A percentile compares a stretch with the other conserved stretches of the same genome.
Conservation (phyloP, 1,284 basidiomycete species). For the Moesziomyces parantarcticus region DNA sequence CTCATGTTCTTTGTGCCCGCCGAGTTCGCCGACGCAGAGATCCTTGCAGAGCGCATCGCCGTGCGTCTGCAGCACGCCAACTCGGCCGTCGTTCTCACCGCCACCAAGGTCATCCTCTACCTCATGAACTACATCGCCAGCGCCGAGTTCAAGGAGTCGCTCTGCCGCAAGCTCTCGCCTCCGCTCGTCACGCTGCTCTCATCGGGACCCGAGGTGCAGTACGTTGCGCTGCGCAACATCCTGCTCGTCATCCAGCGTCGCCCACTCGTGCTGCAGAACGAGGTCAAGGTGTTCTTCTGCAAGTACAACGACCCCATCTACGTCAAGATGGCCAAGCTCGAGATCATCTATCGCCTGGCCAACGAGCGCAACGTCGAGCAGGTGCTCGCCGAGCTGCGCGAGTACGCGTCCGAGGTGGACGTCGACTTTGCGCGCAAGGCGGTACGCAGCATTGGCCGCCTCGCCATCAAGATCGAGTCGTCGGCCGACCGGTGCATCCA, state of each 20-base stretch:
- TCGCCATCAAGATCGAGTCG: slow-evolving; percentile 94
- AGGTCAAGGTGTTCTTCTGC: slow-evolving; percentile 99
- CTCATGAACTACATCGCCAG: slow-evolving; percentile 99
- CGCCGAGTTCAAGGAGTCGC: slow-evolving; percentile 82
- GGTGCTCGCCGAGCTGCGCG: slow-evolving; percentile 91
- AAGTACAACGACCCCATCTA: slow-evolving; percentile 99
- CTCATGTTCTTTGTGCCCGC: slow-evolving; percentile 92
- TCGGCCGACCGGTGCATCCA: slow-evolving; percentile 91
- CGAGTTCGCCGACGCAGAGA: slow-evolving; percentile 85
- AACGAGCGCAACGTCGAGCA: slow-evolving; percentile 89
- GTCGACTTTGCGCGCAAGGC: slow-evolving; percentile 98
- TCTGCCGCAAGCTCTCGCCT: slow-evolving; percentile 97
- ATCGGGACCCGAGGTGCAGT: slow-evolving; percentile 97
- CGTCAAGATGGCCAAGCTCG: slow-evolving; percentile 96
- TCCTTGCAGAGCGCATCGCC: slow-evolving; percentile 91
- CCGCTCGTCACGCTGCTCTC: slow-evolving; percentile 77
- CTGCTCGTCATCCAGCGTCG: slow-evolving; percentile 94
- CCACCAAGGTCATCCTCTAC: slow-evolving; percentile 94
- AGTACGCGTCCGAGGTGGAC: slow-evolving; percentile 99
- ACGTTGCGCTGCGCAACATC: slow-evolving; percentile 95
- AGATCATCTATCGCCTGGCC: slow-evolving; percentile 97
- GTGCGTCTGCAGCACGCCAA: slow-evolving; percentile 91
- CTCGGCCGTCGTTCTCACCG: slow-evolving; percentile 91
- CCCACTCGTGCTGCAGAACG: slow-evolving; percentile 90
- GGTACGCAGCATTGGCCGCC: slow-evolving; percentile 92